phyloP scores from a whole-genome alignment of 768 basidiomycete genomes.

The Serendipita vermifera region DNA sequence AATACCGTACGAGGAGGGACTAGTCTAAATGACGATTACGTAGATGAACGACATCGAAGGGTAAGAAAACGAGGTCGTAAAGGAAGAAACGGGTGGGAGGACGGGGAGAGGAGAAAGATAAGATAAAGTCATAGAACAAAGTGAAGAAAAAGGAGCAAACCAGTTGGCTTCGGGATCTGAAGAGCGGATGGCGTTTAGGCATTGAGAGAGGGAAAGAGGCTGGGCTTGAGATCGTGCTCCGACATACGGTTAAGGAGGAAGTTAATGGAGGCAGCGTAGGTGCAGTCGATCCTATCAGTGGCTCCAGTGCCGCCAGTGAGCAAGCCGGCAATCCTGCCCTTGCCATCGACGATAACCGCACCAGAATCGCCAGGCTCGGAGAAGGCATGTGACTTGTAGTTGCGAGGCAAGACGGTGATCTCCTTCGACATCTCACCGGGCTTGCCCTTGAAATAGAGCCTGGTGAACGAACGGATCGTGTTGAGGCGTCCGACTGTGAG shows the following conservation, averaged over 20 bases:
- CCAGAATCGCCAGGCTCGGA: slow-evolving; percentile 30
- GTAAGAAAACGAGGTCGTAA: too few species aligned
- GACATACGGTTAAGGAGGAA: slow-evolving; percentile 20
- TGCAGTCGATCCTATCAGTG: slow-evolving; percentile 21
- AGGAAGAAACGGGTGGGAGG: too few species aligned
- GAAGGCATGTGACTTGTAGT: slow-evolving; percentile 23
- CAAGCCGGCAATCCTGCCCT: slow-evolving; percentile 27
- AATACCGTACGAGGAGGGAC: too few species aligned
- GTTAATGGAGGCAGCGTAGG: slow-evolving; percentile 30
- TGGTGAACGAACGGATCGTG: slow-evolving; percentile 24
- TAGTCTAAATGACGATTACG: too few species aligned
- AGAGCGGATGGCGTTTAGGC: too few species aligned
- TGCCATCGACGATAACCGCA: slow-evolving; percentile 24
- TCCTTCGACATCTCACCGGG: slow-evolving; percentile 22
- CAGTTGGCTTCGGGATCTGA: too few species aligned
- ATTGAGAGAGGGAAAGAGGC: too few species aligned
- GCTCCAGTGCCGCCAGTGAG: slow-evolving; percentile 26
- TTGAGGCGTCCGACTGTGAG: slow-evolving; percentile 27
- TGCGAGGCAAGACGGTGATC: slow-evolving; percentile 21
- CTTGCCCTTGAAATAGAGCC: slow-evolving; percentile 20
- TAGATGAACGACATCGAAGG: too few species aligned
- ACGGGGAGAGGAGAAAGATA: too few species aligned
- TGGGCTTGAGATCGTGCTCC: background rate
- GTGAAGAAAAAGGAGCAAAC: too few species aligned
- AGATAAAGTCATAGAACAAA: too few species aligned